Conservation (phyloP, 768 basidiomycete species). For the Lanmaoa pseudosensibilis region DNA sequence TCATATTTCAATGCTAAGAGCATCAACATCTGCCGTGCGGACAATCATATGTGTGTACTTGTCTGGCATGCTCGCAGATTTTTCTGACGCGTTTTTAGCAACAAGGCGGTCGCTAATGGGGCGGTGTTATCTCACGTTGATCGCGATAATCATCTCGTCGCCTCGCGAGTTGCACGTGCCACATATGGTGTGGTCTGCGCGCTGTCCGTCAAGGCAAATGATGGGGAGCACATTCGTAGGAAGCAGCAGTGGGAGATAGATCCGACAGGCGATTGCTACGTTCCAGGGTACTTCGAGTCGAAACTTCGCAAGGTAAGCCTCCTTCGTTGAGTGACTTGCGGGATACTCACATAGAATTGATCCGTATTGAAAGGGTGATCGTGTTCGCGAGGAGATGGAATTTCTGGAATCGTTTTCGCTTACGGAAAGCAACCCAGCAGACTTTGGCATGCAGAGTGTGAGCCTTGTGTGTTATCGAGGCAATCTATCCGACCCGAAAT, state of each 20-base stretch:
- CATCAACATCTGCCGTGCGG: constrained; percentile 4
- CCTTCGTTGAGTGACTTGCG: background rate
- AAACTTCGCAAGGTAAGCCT: constrained; percentile 9
- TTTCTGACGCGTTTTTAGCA: background rate
- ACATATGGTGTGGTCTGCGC: constrained; percentile 11
- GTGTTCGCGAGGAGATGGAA: constrained; percentile 4
- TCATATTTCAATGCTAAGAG: constrained; percentile 5
- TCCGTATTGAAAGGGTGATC: constrained; percentile 1
- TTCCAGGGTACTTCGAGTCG: constrained; percentile 17
- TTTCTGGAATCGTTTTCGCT: constrained; percentile 12
- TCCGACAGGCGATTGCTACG: constrained; percentile 3
- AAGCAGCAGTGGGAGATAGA: constrained; percentile 9
- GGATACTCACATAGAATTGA: background rate
- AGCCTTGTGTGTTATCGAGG: constrained; percentile 12
- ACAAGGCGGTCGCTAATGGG: constrained; percentile 9
- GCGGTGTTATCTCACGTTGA: constrained; percentile 9
- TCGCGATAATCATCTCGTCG: background rate
- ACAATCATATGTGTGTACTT: constrained; percentile 6
- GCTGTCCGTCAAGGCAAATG: background rate
- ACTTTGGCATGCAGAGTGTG: constrained; percentile 6
- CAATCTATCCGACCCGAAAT: constrained; percentile 4
- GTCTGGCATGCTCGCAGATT: background rate
- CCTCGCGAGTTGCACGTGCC: constrained; percentile 1
- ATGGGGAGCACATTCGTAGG: constrained; percentile 10
- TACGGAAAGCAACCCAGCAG: background rate